Evolutionary conservation across 1,139 yeast genomes (phyloP), one percentile per base, ranked within the genome.

Genomic region (Saccharomyces pastorianus): DNA sequence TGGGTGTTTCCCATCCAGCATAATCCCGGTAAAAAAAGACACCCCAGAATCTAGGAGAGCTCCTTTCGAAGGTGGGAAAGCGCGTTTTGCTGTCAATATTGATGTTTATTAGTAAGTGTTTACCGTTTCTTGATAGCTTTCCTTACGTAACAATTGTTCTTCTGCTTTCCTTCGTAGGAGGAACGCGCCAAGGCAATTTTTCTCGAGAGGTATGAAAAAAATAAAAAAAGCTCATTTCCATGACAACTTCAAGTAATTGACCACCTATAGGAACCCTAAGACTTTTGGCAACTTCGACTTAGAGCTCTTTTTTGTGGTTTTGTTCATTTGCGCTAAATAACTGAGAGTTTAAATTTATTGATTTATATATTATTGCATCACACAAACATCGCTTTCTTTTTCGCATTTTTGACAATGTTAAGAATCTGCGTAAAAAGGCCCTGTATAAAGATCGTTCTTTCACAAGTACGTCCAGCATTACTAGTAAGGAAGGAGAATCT

Each of bases 71-170:
- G n/a, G 6, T 9, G 25, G 17, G 1, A 20, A 20, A 11, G 44
- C 25, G 44, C n/a, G n/a, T 17, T 20, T 38, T 38, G 44, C 25
- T 38, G 44, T 17, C 25, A 38, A 11, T 38, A 20, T 23, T 20
- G 44, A 38, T 38, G 26, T 38, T 13, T 20, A 38, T 38, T 38
- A 13, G 26, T 38, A 2, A 17, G 44, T 38, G 44, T 38, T 38
- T 17, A 38, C 44, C 44, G 9, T 20, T 20, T 11, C 25, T 7
- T 20, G 23, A 20, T 38, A 17, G 25, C n/a, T 20, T 11, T 38
- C 44, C 44, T 38, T 38, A 38, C 44, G 44, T 38, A 38, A 38
- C 44, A 38, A 38, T 38, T 38, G 44, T 20, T 38, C 44, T 38
- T 38, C 44, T 17, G 17, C 17, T 17, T 38, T 38, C 25, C 25